These are phyloP conservation scores for Fusarium oxysporum DNA, from an alignment of 2,329 filamentous ascomycete genomes.

Conservation along the genomic window DNA sequence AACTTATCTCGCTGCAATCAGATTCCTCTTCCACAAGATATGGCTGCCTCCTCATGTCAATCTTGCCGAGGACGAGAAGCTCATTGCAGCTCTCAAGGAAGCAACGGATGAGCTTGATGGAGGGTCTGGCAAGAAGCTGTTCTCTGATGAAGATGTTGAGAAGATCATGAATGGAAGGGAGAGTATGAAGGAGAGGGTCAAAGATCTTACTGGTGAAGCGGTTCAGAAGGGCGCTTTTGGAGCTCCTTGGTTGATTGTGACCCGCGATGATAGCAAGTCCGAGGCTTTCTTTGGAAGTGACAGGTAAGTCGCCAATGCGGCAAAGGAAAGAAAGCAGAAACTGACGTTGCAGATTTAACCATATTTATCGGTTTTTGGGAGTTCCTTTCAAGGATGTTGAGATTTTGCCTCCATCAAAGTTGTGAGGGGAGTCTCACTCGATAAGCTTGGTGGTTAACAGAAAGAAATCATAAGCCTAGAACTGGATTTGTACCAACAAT, in stretches of 20 bases:
- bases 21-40: slow-evolving; percentile 68
- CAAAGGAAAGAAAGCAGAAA: too few relatives aligned
- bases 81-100: slow-evolving; percentile 55
- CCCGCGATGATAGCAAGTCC: slow-evolving; percentile 65
- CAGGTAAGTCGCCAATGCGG: slow-evolving; percentile 53
- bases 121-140: slow-evolving; percentile 51
- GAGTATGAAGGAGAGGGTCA: slow-evolving; percentile 60
- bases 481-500: neutral
- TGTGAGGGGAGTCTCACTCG: slow-evolving; percentile 41
- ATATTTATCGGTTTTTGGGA: slow-evolving; percentile 74
- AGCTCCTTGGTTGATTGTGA: slow-evolving; percentile 79
- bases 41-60: slow-evolving; percentile 71
- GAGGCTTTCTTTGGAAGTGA: slow-evolving; percentile 85
- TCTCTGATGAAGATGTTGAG: slow-evolving; percentile 63
- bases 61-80: slow-evolving; percentile 67
- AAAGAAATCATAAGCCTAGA: neutral
- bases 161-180: slow-evolving; percentile 66
- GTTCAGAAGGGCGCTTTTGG: slow-evolving; percentile 78
- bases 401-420: slow-evolving; percentile 50
- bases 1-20: slow-evolving; percentile 65
- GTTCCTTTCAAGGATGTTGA: slow-evolving; percentile 68
- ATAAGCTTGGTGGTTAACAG: neutral
- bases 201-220: slow-evolving; percentile 69
- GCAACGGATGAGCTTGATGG: slow-evolving; percentile 46
- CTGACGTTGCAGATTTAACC: slow-evolving; percentile 66